These are phyloP conservation scores for Oidium heveae DNA, from an alignment of 2,329 filamentous ascomycete species.

Conservation along the genomic window DNA sequence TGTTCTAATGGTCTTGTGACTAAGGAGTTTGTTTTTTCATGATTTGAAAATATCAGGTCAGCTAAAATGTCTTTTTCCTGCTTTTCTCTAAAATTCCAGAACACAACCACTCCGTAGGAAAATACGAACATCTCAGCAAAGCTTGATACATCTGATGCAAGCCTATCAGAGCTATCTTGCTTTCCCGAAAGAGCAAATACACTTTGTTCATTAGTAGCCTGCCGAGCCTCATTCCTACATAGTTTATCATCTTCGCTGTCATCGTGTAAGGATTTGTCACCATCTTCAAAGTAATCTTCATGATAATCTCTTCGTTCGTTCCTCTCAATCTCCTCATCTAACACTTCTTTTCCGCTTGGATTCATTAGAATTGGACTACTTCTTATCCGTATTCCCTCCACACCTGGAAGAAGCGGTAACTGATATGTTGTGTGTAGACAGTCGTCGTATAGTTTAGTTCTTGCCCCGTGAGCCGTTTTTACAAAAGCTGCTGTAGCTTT, in stretches of 20 bases:
- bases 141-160: slow-evolving; percentile 45
- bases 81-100: slow-evolving; percentile 94
- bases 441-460: slow-evolving; percentile 93
- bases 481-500: slow-evolving; percentile 72
- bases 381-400: slow-evolving; percentile 64
- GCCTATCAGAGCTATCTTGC: slow-evolving; percentile 27
- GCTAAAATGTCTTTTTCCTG: slow-evolving; percentile 94
- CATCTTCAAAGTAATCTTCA: slow-evolving; percentile 70
- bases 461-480: slow-evolving; percentile 63
- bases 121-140: slow-evolving; percentile 95
- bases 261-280: slow-evolving; percentile 22
- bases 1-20: slow-evolving; percentile 61
- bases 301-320: slow-evolving; percentile 76
- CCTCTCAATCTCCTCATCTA: slow-evolving; percentile 88
- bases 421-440: slow-evolving; percentile 93
- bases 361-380: slow-evolving; percentile 84
- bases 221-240: slow-evolving; percentile 12
- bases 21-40: slow-evolving; percentile 37
- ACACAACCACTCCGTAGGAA: slow-evolving; percentile 88
- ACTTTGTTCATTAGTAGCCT: slow-evolving; percentile 15
- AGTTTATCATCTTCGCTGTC: slow-evolving; percentile 13
- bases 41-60: slow-evolving; percentile 70
- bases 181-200: slow-evolving; percentile 16
- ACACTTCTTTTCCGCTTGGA: slow-evolving; percentile 70
- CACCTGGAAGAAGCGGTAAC: slow-evolving; percentile 61